Conservation (phyloP, 352 stramenopile species). For the Globisporangium uncinulatum region DNA sequence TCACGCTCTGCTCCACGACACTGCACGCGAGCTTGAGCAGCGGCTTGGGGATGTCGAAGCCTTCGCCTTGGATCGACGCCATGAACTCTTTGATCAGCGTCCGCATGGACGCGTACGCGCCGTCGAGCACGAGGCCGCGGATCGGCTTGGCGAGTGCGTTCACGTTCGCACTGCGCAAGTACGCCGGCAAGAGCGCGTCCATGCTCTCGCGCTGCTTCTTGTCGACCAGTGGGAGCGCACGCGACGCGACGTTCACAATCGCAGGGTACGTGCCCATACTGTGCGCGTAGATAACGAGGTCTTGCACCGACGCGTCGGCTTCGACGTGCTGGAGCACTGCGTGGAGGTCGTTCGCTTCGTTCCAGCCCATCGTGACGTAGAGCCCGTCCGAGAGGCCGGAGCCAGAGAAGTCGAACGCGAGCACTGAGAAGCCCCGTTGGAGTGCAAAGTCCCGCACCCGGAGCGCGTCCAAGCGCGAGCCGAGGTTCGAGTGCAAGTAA, state of each 20-base stretch:
- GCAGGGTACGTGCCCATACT: slow-evolving; percentile 79
- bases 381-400: slow-evolving; percentile 73
- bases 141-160: slow-evolving; percentile 54
- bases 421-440: slow-evolving; percentile 63
- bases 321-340: slow-evolving; percentile 63
- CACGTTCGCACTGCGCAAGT: slow-evolving; percentile 37
- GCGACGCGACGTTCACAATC: slow-evolving; percentile 70
- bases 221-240: slow-evolving; percentile 34
- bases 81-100: slow-evolving; percentile 63
- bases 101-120: slow-evolving; percentile 65
- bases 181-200: slow-evolving; percentile 50
- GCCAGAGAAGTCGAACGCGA: slow-evolving; percentile 80
- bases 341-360: slow-evolving; percentile 69
- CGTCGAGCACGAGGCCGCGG: slow-evolving; percentile 65
- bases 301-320: slow-evolving; percentile 33
- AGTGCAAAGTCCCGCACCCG: slow-evolving; percentile 62
- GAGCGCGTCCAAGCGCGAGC: slow-evolving; percentile 61
- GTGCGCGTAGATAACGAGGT: slow-evolving; percentile 73
- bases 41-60: slow-evolving; percentile 62
- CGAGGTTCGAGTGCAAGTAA: slow-evolving; percentile 83
- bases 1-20: slow-evolving; percentile 71
- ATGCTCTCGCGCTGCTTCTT: slow-evolving; percentile 48
- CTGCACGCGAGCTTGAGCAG: slow-evolving; percentile 62
- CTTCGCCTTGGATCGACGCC: slow-evolving; percentile 55
- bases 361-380: slow-evolving; percentile 86